A percentile compares a stretch with the other conserved stretches of the same genome.
phyloP scores from a whole-genome alignment of 192 early-diverging fungal genomes.

The Entophlyctis helioformis region DNA sequence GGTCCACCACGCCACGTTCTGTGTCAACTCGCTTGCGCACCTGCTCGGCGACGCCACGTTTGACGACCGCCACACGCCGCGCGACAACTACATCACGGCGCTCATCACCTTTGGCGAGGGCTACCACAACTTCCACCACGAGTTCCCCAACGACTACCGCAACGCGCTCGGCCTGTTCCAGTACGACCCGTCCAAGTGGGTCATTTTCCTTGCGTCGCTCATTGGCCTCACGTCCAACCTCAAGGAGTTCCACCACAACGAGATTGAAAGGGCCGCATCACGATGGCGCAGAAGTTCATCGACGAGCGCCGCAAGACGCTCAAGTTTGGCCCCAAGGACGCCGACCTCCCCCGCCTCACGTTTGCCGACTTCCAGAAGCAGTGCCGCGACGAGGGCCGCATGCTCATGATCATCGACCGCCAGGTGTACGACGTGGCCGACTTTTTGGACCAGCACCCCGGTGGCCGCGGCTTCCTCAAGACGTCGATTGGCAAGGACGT shows the following conservation, averaged over 20 bases:
- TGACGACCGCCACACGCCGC: conserved; percentile 67
- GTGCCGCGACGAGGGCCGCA: conserved; percentile 51
- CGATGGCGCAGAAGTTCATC: conserved; percentile 74
- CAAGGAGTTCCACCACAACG: conserved; percentile 27
- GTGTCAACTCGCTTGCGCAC: conserved; percentile 49
- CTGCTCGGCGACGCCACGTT: conserved; percentile 26
- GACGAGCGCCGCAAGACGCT: conserved; percentile 42
- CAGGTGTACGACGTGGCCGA: conserved; percentile 67
- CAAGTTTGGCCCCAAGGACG: conserved; percentile 61
- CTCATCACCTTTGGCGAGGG: conserved; percentile 42
- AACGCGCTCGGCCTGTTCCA: conserved; percentile 36
- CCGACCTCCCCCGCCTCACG: conserved; percentile 43
- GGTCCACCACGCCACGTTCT: conserved; percentile 45
- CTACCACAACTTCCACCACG: conserved; percentile 61
- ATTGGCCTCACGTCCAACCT: conserved; percentile 38
- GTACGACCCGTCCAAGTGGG: conserved; percentile 47
- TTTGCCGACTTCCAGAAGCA: conserved; percentile 28
- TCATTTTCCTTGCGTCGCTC: conserved; percentile 21
- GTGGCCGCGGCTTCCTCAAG: conserved; percentile 61
- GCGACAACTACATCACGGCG: conserved; percentile 32
- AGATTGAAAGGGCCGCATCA: conserved; percentile 43
- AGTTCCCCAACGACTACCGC: conserved; percentile 43
- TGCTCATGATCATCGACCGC: conserved; percentile 76
- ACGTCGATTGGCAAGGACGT: conserved; percentile 72
- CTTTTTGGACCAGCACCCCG: conserved; percentile 84